Evolutionary conservation across 176 grass and related monocot genomes (phyloP).

Genomic region (Aegilops tauschii): DNA sequence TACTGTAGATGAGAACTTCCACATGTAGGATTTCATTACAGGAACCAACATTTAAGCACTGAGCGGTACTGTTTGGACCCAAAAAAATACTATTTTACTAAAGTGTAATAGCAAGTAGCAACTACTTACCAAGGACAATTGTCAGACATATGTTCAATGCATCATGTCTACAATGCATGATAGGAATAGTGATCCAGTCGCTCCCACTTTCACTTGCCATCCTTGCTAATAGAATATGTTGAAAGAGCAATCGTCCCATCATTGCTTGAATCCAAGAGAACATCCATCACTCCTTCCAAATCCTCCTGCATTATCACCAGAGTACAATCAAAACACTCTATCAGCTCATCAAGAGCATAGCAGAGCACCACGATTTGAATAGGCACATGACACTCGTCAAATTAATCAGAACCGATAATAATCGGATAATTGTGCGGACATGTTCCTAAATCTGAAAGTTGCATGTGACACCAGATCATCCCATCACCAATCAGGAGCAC

Average conservation of each 20-base stretch:
- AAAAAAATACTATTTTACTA: neutral
- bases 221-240: slow-evolving; percentile 9
- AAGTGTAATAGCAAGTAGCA: neutral
- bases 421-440: neutral
- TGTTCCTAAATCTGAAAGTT: neutral
- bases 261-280: slow-evolving; percentile 85
- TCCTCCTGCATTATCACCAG: slow-evolving; percentile 45
- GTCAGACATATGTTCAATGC: slow-evolving; percentile 36
- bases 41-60: slow-evolving; percentile 18
- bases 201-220: slow-evolving; percentile 81
- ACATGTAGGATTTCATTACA: neutral
- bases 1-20: slow-evolving; percentile 76
- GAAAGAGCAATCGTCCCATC: slow-evolving; percentile 77
- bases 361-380: neutral
- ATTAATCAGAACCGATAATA: neutral
- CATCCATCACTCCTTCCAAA: slow-evolving; percentile 53
- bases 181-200: slow-evolving; percentile 78
- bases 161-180: slow-evolving; percentile 58
- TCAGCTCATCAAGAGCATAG: neutral
- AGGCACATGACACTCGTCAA: neutral
- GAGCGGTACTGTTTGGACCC: neutral
- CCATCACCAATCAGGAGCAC: neutral
- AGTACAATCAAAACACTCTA: neutral
- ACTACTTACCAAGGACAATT: slow-evolving; percentile 79
- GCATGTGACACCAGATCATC: neutral